Evolutionary conservation across 345 rosid species (phyloP), one percentile per base, ranked within the genome.

Genomic region (Acer yangbiense): DNA sequence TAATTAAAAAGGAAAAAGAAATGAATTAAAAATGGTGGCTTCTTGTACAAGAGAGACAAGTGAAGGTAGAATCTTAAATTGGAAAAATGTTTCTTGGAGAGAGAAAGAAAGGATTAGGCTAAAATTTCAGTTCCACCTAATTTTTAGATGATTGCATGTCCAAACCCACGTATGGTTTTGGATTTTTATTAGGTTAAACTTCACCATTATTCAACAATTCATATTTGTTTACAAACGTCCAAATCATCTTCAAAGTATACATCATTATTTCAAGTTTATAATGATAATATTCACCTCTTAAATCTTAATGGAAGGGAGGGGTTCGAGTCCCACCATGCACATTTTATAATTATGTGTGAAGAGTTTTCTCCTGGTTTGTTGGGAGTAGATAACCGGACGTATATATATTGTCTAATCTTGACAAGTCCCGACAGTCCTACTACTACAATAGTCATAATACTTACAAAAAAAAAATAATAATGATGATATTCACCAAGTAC

Each of bases 21-120:
- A 72, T 11, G 18, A 18, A 71, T 29, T 10, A 11, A 21, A 21
- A 69, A 23, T 13, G 78, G 75, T 74, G 44, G 78, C 81, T 74
- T 82, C 54, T 73, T 74, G 67, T 64, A 62, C 7, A 81, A 82
- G 81, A 73, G 81, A 81, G 72, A 72, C 68, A 64, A 77, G 78
- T 72, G 66, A 73, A 23, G 69, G 73, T 10, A 39, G 68, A 63
- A 54, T 60, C 81, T 82, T 70, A 14, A 58, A 54, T 54, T 20
- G 64, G 41, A 23, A 66, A 66, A 70, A 82, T 29, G 8, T 20
- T 25, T 35, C 14, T 23, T 6, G 18, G 54, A 43, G 6, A 39
- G 52, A 63, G 62, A 60, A 13, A 7, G 44, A 46, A 0, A 32
- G 64, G 27, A 32, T 21, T 75, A 10, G 66, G 79, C 29, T 68